Evolutionary conservation across 2,329 filamentous ascomycete genomes (phyloP).

Genomic region (Fusarium beomiforme): DNA sequence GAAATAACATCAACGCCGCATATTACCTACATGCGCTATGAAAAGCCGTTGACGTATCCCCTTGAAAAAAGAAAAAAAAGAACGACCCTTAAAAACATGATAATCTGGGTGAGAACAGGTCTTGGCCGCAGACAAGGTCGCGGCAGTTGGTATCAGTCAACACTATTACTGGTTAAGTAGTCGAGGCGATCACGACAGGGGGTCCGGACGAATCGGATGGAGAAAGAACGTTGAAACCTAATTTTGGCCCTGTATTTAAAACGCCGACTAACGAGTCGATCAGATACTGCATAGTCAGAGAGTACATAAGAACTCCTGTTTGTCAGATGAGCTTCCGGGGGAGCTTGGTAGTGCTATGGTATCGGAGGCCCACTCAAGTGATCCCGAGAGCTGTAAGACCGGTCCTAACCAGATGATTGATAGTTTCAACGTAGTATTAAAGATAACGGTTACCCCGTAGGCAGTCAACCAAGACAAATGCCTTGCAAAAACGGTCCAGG

Average conservation of each 20-base stretch:
- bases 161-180: not conserved
- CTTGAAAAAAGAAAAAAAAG: not conserved
- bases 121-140: slow-evolving; percentile 3
- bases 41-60: not conserved
- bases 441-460: not conserved
- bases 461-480: not conserved
- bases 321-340: too few relatives aligned
- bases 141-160: not conserved
- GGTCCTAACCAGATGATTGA: not conserved
- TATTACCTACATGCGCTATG: not conserved
- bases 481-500: not conserved
- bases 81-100: not conserved
- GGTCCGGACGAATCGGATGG: not conserved
- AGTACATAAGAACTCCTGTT: too few relatives aligned
- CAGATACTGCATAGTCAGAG: not conserved
- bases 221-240: not conserved
- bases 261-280: not conserved
- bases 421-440: not conserved
- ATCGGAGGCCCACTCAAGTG: not conserved
- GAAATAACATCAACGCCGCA: not conserved
- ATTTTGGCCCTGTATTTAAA: not conserved
- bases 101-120: not conserved
- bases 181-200: not conserved
- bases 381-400: not conserved
- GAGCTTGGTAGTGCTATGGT: not conserved